Conservation (phyloP, 2,329 filamentous ascomycete species). For the Fusarium nematophilum region DNA sequence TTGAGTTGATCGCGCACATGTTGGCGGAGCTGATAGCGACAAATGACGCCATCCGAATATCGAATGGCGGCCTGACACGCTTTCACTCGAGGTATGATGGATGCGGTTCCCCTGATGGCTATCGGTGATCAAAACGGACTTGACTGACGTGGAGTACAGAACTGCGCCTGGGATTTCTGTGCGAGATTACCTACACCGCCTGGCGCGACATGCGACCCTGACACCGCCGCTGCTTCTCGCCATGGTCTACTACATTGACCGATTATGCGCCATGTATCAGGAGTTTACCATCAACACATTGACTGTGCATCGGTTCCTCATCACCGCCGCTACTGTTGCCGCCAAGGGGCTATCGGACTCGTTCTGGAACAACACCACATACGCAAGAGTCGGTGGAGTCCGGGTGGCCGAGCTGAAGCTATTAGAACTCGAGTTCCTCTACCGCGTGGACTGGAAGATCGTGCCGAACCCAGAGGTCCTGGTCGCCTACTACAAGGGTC, state of each 20-base stretch:
- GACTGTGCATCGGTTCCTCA: constrained; percentile 96
- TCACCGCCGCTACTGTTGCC: constrained; percentile 93
- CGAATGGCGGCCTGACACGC: constrained; percentile 84
- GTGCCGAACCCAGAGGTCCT: constrained; percentile 94
- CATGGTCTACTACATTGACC: constrained; percentile 99
- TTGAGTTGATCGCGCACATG: constrained; percentile 93
- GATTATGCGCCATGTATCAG: constrained; percentile 89
- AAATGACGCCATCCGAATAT: constrained; percentile 84
- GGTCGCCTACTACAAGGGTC: constrained; percentile 89
- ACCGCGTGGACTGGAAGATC: constrained; percentile 94
- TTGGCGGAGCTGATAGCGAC: constrained; percentile 92
- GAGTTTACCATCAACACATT: constrained; percentile 97
- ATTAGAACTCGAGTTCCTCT: constrained; percentile 92
- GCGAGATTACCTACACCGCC: constrained; percentile 88
- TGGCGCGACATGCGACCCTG: constrained; percentile 93
- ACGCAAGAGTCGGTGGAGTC: constrained; percentile 92
- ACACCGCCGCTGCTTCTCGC: constrained; percentile 94
- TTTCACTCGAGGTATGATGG: constrained; percentile 86
- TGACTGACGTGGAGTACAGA: constrained; percentile 50
- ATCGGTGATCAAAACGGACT: constrained; percentile 13
- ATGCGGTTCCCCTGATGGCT: constrained; percentile 1
- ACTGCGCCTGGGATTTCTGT: constrained; percentile 91
- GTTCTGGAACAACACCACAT: constrained; percentile 98
- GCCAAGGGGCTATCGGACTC: constrained; percentile 96
- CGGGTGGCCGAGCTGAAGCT: constrained; percentile 89